Base-by-base conservation (phyloP, 2,329 filamentous ascomycete species). In the Arthrobotrys pseudoclavata region DNA sequence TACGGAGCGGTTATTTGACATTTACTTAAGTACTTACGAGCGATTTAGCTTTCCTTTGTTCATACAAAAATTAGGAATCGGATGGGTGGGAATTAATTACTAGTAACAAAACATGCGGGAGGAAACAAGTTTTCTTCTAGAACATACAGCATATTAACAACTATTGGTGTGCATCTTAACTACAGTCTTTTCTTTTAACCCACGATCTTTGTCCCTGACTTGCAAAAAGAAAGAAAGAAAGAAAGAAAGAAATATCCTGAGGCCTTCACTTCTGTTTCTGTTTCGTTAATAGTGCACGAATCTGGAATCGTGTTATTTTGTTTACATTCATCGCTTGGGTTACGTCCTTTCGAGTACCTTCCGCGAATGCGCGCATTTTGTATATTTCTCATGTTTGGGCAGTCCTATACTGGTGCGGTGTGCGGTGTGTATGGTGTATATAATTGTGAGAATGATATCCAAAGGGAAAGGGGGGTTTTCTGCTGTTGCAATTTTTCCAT, bases 1-100 rank as follows among this genome's bases (percentile, higher is more conserved):
- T 20, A 47, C n/a, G 64, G 64, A 47, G 48, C 47, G 48, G 50
- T 47, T 37, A 47, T 57, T 37, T 66, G 61, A 37, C 4, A 53
- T 37, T 22, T 37, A 40, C 42, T 29, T 34, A 2, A 10, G 7
- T 40, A 40, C n/a, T 45, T 45, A 45, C 31, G 47, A 66, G 47
- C 45, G 47, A 26, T 13, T 13, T 29, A 13, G 20, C 12, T 53
- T 34, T 50, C 26, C 22, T 66, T 64, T 47, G 24, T 50, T 67
- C 24, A 55, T 40, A 68, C 20, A 26, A 60, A 60, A 60, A 60
- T 37, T 12, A 12, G 64, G 50, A 7, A 15, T 20, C 34, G 34
- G 20, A 13, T 22, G 24, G 50, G 26, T 22, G 37, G 64, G 48
- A 48, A 18, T 34, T 69, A 69, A 69, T 63, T 20, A 22, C 3